Evolutionary conservation across 345 rosid genomes (phyloP).

Genomic region (Orychophragmus violaceus): DNA sequence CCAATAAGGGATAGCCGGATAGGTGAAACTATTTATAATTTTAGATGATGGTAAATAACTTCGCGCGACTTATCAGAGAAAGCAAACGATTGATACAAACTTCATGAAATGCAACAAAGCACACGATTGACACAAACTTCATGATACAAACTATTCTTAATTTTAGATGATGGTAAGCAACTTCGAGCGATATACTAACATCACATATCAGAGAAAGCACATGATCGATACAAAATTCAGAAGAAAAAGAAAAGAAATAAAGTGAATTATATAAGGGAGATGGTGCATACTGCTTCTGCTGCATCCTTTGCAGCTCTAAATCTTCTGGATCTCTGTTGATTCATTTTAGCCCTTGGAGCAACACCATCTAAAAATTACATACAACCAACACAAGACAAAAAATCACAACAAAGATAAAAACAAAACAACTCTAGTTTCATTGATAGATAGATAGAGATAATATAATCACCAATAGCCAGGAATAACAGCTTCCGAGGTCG

Average conservation of each 20-base stretch:
- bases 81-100: background rate
- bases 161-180: background rate
- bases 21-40: background rate
- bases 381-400: background rate
- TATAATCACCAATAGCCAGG: constrained; percentile 81
- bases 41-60: background rate
- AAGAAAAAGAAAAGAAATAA: background rate
- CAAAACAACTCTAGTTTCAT: background rate
- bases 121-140: too few species aligned
- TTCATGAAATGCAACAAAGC: too few species aligned
- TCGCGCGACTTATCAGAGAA: background rate
- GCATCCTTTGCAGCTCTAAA: constrained; percentile 96
- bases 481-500: constrained; percentile 81
- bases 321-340: constrained; percentile 90
- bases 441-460: background rate
- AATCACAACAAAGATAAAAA: background rate
- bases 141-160: background rate
- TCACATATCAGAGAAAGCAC: background rate
- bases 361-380: constrained; percentile 60
- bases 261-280: too few species aligned
- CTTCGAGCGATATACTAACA: background rate
- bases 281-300: constrained; percentile 60
- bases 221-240: background rate
- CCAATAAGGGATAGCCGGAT: too few species aligned
- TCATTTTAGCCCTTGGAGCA: constrained; percentile 98